phyloP scores from a whole-genome alignment of 148 eudicot genomes.

The Rhododendron simsii region DNA sequence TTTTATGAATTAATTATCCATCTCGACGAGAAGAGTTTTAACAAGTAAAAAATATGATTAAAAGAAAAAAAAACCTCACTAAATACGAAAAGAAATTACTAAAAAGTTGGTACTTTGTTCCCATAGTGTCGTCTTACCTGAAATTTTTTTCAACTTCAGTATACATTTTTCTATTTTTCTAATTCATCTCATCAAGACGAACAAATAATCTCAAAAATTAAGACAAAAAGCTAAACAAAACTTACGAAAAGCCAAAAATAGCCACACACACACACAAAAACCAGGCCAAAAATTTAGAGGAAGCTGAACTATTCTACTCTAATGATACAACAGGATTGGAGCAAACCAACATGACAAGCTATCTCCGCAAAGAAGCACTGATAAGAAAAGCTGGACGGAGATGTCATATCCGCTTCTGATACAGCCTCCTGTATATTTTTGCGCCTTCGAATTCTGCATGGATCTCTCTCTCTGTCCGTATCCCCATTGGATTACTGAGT shows the following conservation, averaged over 20 bases:
- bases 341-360: neutral
- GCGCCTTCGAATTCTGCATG: constrained; percentile 87
- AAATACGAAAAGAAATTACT: too few species aligned
- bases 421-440: constrained; percentile 72
- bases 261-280: neutral
- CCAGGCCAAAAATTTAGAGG: neutral
- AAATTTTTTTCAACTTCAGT: too few species aligned
- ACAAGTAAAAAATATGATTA: too few species aligned
- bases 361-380: neutral
- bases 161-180: too few species aligned
- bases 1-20: too few species aligned
- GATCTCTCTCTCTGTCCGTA: constrained; percentile 89
- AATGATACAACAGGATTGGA: neutral
- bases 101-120: too few species aligned
- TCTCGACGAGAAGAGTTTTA: too few species aligned
- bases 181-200: too few species aligned
- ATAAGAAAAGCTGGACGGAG: neutral
- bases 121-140: too few species aligned
- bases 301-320: neutral
- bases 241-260: neutral
- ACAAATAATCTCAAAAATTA: too few species aligned
- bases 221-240: neutral
- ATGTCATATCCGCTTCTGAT: constrained; percentile 40
- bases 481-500: constrained; percentile 74
- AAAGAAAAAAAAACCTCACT: too few species aligned